phyloP scores from a whole-genome alignment of 768 basidiomycete species.

The Neoboletus magnificus region DNA sequence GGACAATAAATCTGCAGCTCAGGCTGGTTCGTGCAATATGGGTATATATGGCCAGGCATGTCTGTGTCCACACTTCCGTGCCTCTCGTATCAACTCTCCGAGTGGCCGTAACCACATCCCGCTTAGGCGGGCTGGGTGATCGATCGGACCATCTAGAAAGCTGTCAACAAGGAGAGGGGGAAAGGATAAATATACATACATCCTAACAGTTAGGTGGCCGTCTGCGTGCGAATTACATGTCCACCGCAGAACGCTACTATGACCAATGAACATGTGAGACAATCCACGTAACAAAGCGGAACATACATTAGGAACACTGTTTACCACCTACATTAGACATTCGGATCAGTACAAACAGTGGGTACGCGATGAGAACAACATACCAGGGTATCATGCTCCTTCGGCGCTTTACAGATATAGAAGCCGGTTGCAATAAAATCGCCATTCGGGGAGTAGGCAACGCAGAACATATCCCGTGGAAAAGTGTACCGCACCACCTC shows the following conservation, averaged over 20 bases:
- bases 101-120: background rate
- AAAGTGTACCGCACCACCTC: conserved; percentile 21
- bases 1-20: background rate
- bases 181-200: conserved; percentile 1
- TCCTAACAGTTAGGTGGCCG: background rate
- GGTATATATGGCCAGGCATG: conserved; percentile 3
- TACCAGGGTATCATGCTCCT: conserved; percentile 6
- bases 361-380: background rate
- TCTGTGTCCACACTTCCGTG: background rate
- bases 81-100: background rate
- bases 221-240: background rate
- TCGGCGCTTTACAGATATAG: conserved; percentile 17
- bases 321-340: background rate
- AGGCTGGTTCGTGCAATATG: background rate
- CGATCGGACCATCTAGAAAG: conserved; percentile 1
- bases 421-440: conserved; percentile 15
- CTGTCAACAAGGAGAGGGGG: background rate
- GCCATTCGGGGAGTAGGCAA: conserved; percentile 22
- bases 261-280: background rate
- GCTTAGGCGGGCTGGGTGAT: background rate
- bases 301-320: conserved; percentile 8
- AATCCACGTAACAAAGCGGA: background rate
- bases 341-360: background rate
- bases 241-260: background rate
- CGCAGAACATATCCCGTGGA: conserved; percentile 23